These are phyloP conservation scores for Candida tetrigidarum DNA, from an alignment of 1,139 yeast species.

Conservation along the genomic window DNA sequence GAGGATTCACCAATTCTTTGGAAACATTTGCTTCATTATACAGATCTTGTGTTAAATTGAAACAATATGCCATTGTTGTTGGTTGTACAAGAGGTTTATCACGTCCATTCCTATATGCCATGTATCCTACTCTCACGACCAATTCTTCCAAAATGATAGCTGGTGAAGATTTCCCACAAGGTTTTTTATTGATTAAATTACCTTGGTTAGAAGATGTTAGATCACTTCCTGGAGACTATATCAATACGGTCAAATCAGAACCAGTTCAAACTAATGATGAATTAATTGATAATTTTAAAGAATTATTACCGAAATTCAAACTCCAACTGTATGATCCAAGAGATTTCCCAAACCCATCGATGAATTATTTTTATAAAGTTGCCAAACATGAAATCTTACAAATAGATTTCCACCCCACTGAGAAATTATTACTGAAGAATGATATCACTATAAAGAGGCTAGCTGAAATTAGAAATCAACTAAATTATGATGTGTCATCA, in stretches of 20 bases:
- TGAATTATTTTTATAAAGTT: constrained; percentile 68
- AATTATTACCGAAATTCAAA: constrained; percentile 21
- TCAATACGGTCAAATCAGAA: constrained; percentile 18
- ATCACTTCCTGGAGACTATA: constrained; percentile 40
- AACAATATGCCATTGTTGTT: constrained; percentile 71
- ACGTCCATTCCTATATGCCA: constrained; percentile 60
- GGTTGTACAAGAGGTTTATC: constrained; percentile 62
- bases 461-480: constrained; percentile 13
- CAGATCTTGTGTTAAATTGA: constrained; percentile 55
- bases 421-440: constrained; percentile 21
- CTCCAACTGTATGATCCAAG: constrained; percentile 53
- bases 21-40: constrained; percentile 71
- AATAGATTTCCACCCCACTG: constrained; percentile 48
- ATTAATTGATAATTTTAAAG: constrained; percentile 22
- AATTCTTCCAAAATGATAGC: constrained; percentile 20
- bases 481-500: constrained; percentile 16
- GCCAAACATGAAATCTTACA: constrained; percentile 72
- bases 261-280: constrained; percentile 17
- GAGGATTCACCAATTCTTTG: constrained; percentile 61
- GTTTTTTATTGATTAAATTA: constrained; percentile 60
- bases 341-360: constrained; percentile 65
- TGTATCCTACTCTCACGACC: constrained; percentile 55
- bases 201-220: constrained; percentile 72
- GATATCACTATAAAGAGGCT: constrained; percentile 22
- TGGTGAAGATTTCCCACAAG: constrained; percentile 51